Percentiles rank a stretch among this genome's conserved stretches.
These are phyloP conservation scores for Phytopythium boreale DNA, from an alignment of 352 stramenopile species.

Conservation along the genomic window DNA sequence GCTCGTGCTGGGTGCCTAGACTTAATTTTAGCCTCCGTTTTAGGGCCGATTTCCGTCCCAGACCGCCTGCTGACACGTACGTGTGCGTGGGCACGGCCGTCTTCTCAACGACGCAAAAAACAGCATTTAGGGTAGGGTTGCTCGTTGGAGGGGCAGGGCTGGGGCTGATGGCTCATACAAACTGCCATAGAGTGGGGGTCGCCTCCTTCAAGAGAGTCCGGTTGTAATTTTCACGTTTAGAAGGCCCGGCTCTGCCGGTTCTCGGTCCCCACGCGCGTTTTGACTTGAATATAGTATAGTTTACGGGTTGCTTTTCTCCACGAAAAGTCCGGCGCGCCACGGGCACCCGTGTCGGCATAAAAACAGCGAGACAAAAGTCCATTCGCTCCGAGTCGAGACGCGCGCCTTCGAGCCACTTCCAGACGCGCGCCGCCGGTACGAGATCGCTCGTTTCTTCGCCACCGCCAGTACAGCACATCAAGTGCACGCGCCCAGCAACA, in stretches of 20 bases:
- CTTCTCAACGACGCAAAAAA: not conserved
- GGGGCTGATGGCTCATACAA: conserved; percentile 4
- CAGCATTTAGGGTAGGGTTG: conserved; percentile 1
- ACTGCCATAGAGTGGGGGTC: not conserved
- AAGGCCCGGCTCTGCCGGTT: not conserved
- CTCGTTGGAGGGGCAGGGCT: not conserved
- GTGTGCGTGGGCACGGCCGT: not conserved
- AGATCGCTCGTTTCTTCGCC: not conserved
- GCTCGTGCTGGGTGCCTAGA: not conserved
- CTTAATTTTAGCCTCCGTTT: not conserved
- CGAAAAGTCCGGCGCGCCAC: too few species aligned
- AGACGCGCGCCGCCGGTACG: conserved; percentile 1
- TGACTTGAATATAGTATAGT: too few species aligned
- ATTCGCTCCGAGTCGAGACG: too few species aligned
- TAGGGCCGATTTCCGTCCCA: not conserved
- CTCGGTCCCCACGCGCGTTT: too few species aligned
- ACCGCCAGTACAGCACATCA: too few species aligned
- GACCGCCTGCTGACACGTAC: not conserved
- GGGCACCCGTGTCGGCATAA: too few species aligned
- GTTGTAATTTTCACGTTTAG: too few species aligned
- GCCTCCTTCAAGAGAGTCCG: too few species aligned
- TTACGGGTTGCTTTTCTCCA: too few species aligned
- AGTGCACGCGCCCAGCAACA: not conserved
- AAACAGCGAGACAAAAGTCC: too few species aligned
- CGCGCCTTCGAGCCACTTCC: not conserved